Evolutionary conservation across 1,284 basidiomycete genomes (phyloP).

Genomic region (Sanghuangporus baumii): DNA sequence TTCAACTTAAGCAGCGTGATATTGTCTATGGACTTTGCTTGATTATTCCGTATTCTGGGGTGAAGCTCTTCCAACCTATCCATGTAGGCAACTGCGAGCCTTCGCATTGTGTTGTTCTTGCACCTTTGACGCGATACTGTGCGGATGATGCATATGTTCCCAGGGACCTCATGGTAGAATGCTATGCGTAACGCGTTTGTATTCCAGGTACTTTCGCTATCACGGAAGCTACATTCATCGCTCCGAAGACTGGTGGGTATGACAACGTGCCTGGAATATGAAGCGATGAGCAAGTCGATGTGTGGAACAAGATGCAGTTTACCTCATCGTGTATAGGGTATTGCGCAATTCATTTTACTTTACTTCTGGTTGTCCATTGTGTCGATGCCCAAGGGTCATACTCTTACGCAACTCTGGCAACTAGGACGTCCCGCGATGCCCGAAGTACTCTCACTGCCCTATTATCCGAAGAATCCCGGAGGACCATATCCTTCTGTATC

Average conservation of each 20-base stretch:
- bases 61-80: constrained; percentile 26
- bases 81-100: constrained; percentile 24
- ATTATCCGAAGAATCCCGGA: constrained; percentile 22
- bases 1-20: no score
- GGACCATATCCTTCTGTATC: constrained; percentile 29
- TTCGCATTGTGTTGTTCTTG: constrained; percentile 27
- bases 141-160: constrained; percentile 22
- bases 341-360: neutral
- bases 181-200: constrained; percentile 27
- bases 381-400: constrained; percentile 40
- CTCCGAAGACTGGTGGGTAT: constrained; percentile 18
- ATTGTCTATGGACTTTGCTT: no score
- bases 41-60: neutral
- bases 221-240: constrained; percentile 29
- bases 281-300: constrained; percentile 25
- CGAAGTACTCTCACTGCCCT: constrained; percentile 26
- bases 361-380: constrained; percentile 25
- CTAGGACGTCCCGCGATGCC: constrained; percentile 36
- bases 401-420: constrained; percentile 45
- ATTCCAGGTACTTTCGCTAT: constrained; percentile 27
- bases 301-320: constrained; percentile 25
- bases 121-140: constrained; percentile 30
- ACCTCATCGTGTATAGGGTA: neutral
- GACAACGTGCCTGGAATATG: constrained; percentile 24
- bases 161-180: constrained; percentile 21